Evolutionary conservation across 208 protist genomes (phyloP), one percentile per base, ranked within the genome.

Genomic region (Porcisia deanei): DNA sequence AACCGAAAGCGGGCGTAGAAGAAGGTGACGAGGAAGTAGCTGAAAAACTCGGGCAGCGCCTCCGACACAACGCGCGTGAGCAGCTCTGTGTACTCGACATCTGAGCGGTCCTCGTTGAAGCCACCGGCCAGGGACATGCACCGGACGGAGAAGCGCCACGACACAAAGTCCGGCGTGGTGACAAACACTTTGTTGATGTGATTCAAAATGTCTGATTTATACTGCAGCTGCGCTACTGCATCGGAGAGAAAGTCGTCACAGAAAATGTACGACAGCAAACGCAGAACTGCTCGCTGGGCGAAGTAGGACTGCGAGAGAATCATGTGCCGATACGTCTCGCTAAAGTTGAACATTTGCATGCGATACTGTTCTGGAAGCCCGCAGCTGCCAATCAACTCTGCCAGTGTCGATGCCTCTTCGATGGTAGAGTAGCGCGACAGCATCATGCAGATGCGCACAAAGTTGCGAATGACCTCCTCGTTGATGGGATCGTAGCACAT

Each of bases 121-220:
- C 91, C 91, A 30, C 94, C 94, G n/a, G 91, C 86, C 0, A 97
- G 72, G 47, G 91, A 87, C 89, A 97, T 89, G 76, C 88, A 93
- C 52, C 94, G 89, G n/a, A 97, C 91, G 18, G 94, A 93, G 76
- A 95, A 96, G 61, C 94, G 91, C 89, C 94, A 95, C 54, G 94
- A 95, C 37, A 93, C 82, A 77, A 97, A 94, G 81, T 97, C 94
- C 1, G 90, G 87, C 9, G 90, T 96, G 34, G 86, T 90, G 58
- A 93, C 87, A 80, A 87, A 96, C 16, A 96, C 88, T 65, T 92
- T 93, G 81, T 96, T 96, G 52, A 96, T 82, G 75, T 96, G 86
- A 65, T 96, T 95, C 10, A 96, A 64, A 52, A 97, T 95, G 78
- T 96, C 92, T 0, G 91, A 95, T 77, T 95, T 94, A 81, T 96